Percentiles rank a stretch among this genome's conserved stretches.
phyloP scores from a whole-genome alignment of 2,329 filamentous ascomycete species.

The Cercospora sp. region DNA sequence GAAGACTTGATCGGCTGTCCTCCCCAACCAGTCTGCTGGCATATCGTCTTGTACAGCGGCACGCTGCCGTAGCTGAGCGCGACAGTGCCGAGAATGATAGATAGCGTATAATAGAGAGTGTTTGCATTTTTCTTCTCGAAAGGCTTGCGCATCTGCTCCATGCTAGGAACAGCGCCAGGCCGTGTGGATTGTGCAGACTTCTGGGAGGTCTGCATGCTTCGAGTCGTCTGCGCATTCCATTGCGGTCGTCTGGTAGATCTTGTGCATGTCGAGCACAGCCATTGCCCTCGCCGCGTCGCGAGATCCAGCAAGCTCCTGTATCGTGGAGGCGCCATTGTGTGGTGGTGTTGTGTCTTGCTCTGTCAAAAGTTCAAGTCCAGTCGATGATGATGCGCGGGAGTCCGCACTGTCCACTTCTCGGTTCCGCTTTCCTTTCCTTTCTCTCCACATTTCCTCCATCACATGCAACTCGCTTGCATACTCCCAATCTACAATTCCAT shows the following conservation, averaged over 20 bases:
- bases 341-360: neutral
- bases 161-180: constrained; percentile 50
- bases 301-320: constrained; percentile 35
- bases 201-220: constrained; percentile 31
- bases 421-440: neutral
- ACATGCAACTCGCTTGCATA: neutral
- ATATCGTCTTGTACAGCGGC: constrained; percentile 87
- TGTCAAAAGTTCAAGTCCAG: neutral
- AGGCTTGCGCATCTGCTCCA: constrained; percentile 64
- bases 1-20: constrained; percentile 86
- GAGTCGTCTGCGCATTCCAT: constrained; percentile 34
- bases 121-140: constrained; percentile 69
- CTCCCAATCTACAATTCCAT: neutral
- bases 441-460: neutral
- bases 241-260: constrained; percentile 11
- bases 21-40: constrained; percentile 85
- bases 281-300: constrained; percentile 25
- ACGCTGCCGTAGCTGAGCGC: constrained; percentile 81
- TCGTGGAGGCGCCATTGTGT: constrained; percentile 35
- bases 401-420: constrained; percentile 1
- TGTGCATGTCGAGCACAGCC: constrained; percentile 29
- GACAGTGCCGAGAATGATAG: constrained; percentile 75
- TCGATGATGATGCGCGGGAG: constrained; percentile 6
- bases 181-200: constrained; percentile 24
- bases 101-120: constrained; percentile 70